Conservation (phyloP, 1,139 yeast species). For the Zygosaccharomyces sapae region DNA sequence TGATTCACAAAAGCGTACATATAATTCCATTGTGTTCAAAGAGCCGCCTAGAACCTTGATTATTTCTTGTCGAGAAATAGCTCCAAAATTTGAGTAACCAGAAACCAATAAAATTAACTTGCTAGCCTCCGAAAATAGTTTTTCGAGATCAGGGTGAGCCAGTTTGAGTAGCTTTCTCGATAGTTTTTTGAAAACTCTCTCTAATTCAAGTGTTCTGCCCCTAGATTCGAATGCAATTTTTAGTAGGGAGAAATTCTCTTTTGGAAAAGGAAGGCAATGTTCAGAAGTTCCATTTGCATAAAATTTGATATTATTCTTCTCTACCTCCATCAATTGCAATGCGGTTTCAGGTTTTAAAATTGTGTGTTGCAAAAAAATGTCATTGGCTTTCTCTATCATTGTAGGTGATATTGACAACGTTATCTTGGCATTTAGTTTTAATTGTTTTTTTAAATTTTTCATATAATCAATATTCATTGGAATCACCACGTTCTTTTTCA, state of each 20-base stretch:
- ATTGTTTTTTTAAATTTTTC: constrained; percentile 4
- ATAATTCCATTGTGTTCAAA: constrained; percentile 8
- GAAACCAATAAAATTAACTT: constrained; percentile 6
- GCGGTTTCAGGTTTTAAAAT: constrained; percentile 9
- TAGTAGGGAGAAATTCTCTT: constrained; percentile 1
- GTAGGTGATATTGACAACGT: constrained; percentile 13
- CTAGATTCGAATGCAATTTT: constrained; percentile 11
- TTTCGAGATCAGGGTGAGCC: constrained; percentile 4
- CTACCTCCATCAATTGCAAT: constrained; percentile 1
- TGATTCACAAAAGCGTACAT: constrained; percentile 10
- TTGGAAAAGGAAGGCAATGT: neutral
- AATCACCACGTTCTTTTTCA: constrained; percentile 4
- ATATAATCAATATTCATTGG: constrained; percentile 5
- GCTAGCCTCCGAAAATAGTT: constrained; percentile 8
- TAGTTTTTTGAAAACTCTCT: constrained; percentile 6
- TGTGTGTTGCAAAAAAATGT: constrained; percentile 12
- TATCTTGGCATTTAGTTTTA: constrained; percentile 8
- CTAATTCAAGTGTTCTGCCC: constrained; percentile 6
- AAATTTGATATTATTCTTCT: constrained; percentile 1
- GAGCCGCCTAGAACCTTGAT: constrained; percentile 8
- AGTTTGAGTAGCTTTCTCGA: constrained; percentile 1
- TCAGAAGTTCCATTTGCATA: neutral
- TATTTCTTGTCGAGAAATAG: constrained; percentile 6
- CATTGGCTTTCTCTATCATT: constrained; percentile 13
- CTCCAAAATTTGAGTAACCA: constrained; percentile 1